phyloP scores from a whole-genome alignment of 352 stramenopile species.

The Phytophthora aleatoria region DNA sequence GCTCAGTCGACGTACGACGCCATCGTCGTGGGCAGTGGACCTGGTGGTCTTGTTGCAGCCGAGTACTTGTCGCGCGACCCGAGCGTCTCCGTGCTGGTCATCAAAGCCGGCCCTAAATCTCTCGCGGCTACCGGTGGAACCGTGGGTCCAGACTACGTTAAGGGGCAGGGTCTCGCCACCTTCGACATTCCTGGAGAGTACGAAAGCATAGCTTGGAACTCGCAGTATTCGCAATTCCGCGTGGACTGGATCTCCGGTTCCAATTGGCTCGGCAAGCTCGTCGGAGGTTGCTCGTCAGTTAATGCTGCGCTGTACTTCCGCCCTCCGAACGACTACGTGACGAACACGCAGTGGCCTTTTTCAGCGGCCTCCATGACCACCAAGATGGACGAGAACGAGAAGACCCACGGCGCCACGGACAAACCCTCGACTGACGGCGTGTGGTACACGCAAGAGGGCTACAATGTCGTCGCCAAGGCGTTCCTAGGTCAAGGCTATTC shows the following conservation, averaged over 20 bases:
- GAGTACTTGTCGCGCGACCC: conserved; percentile 65
- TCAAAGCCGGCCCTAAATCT: conserved; percentile 60
- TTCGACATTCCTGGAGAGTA: conserved; percentile 80
- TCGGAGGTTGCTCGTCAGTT: conserved; percentile 80
- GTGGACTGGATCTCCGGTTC: conserved; percentile 51
- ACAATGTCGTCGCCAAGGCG: conserved; percentile 48
- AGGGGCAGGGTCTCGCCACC: conserved; percentile 38
- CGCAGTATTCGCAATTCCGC: conserved; percentile 43
- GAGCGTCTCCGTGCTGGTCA: conserved; percentile 54
- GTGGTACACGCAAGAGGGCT: conserved; percentile 61
- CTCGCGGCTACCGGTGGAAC: conserved; percentile 51
- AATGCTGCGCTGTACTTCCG: conserved; percentile 86
- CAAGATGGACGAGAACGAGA: conserved; percentile 59
- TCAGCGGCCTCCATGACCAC: conserved; percentile 53
- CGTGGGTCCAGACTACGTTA: conserved; percentile 49
- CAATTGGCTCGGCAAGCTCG: conserved; percentile 68
- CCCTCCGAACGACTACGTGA: conserved; percentile 54
- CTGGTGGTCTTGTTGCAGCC: conserved; percentile 62
- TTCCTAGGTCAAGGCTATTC: conserved; percentile 44
- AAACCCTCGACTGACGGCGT: conserved; percentile 58
- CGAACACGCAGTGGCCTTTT: conserved; percentile 48
- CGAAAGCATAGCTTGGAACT: conserved; percentile 47
- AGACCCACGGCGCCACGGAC: conserved; percentile 47
- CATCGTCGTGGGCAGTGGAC: conserved; percentile 61
- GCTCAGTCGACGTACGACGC: conserved; percentile 53